Conservation (phyloP, 1,284 basidiomycete genomes). For the Paramarasmius palmivorus region DNA sequence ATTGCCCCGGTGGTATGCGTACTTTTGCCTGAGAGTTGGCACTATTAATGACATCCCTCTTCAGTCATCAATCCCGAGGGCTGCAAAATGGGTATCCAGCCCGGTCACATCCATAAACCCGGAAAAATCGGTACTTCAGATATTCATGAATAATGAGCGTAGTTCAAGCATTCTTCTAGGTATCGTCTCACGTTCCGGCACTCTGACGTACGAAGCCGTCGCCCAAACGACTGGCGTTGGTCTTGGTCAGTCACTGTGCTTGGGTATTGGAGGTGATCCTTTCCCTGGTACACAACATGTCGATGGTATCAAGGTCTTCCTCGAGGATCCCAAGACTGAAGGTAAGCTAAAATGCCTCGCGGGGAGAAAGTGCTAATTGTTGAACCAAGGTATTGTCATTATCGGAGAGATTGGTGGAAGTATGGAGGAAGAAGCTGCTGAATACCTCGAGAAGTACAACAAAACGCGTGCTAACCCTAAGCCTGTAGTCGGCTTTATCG, state of each 20-base stretch:
- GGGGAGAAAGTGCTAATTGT: not conserved
- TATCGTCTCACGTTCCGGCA: slow-evolving; percentile 97
- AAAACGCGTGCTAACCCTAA: slow-evolving; percentile 86
- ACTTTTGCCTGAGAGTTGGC: not conserved
- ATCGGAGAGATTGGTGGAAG: slow-evolving; percentile 99
- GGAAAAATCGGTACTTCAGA: slow-evolving; percentile 82
- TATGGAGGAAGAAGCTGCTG: slow-evolving; percentile 99
- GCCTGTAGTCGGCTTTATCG: slow-evolving; percentile 98
- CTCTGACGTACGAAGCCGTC: slow-evolving; percentile 91
- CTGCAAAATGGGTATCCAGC: slow-evolving; percentile 99
- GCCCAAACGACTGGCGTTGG: slow-evolving; percentile 95
- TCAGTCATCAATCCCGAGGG: slow-evolving; percentile 92
- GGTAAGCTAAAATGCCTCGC: slow-evolving; percentile 45
- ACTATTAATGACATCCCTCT: not conserved
- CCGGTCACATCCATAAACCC: slow-evolving; percentile 95
- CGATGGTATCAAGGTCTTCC: slow-evolving; percentile 95
- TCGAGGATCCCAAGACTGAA: slow-evolving; percentile 91
- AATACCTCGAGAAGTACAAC: slow-evolving; percentile 93
- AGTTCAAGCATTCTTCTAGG: slow-evolving; percentile 45
- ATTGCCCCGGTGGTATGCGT: slow-evolving; percentile 82
- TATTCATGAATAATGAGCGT: slow-evolving; percentile 2
- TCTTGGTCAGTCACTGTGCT: slow-evolving; percentile 94
- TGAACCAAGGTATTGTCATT: slow-evolving; percentile 80
- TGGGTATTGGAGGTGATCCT: slow-evolving; percentile 98
- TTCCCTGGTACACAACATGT: slow-evolving; percentile 97